These are phyloP conservation scores for Paraglomus occultum DNA, from an alignment of 192 early-diverging fungal genomes.

Conservation along the genomic window DNA sequence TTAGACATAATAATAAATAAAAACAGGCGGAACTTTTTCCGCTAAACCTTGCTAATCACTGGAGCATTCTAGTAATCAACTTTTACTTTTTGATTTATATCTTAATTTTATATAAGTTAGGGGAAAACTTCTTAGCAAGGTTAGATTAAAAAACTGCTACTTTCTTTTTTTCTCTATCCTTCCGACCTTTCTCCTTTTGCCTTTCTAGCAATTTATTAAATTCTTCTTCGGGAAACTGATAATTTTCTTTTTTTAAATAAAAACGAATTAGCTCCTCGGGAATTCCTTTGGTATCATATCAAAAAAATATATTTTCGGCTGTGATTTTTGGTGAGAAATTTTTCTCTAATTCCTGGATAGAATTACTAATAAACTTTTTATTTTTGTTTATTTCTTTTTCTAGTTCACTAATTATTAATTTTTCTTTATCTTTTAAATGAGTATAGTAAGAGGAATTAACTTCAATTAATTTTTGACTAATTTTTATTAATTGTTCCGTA, in stretches of 20 bases:
- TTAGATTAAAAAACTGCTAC: slow-evolving; percentile 7
- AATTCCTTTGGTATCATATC: slow-evolving; percentile 24
- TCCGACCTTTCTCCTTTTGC: neutral
- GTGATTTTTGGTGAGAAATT: slow-evolving; percentile 3
- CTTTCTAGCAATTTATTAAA: neutral
- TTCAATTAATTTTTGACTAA: slow-evolving; percentile 26
- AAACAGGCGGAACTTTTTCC: too few relatives aligned
- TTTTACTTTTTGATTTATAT: too few relatives aligned
- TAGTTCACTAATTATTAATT: slow-evolving; percentile 24
- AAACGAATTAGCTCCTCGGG: slow-evolving; percentile 6
- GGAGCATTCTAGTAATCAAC: too few relatives aligned
- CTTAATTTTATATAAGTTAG: too few relatives aligned
- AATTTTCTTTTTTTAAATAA: neutral
- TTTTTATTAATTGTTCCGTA: slow-evolving; percentile 2
- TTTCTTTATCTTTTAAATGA: slow-evolving; percentile 1
- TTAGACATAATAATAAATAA: too few relatives aligned
- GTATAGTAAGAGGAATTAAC: slow-evolving; percentile 2
- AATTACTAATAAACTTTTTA: slow-evolving; percentile 3
- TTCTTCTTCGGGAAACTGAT: neutral
- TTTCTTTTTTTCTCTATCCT: slow-evolving; percentile 5
- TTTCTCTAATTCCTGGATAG: slow-evolving; percentile 1
- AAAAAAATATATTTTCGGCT: slow-evolving; percentile 17
- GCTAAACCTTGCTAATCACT: too few relatives aligned
- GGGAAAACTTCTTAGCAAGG: too few relatives aligned
- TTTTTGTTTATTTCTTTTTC: slow-evolving; percentile 5